Base-by-base conservation (phyloP, 345 rosid genomes). In the Acer negundo region DNA sequence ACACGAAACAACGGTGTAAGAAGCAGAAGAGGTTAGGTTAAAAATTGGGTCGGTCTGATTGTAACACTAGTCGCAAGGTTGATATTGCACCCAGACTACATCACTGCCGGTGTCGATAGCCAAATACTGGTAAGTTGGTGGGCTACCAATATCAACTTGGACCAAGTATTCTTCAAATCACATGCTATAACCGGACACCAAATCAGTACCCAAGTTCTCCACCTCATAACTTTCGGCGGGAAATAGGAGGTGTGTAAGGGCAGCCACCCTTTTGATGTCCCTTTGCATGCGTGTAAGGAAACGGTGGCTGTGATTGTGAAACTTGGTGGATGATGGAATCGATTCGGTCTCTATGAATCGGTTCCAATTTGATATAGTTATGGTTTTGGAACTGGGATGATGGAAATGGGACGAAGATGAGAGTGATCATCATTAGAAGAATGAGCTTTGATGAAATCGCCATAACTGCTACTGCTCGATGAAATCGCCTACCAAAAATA, bases 81-180 rank as follows among this genome's bases (percentile, higher is more conserved):
- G n/a, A n/a, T n/a, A n/a, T 72, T 96, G 99, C 62, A 96, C 97
- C 99, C 99, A 96, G 40, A 96, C 95, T 66, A 96, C 92, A 73
- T 96, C 99, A 47, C 97, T 94, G 0, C 99, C 99, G 15, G 99
- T 89, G 74, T 96, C 99, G 65, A 94, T 84, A 3, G 92, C 99
- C 91, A 96, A 86, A 82, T 91, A 92, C 69, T 96, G 98, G 75
- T 86, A 89, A 74, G 88, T 87, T 0, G 97, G 89, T 0, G 99
- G 99, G 72, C 95, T 91, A 1, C 99, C 99, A 7, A 96, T 92
- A 26, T 98, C 99, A 13, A 96, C 86, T 74, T 98, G 79, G 0
- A 96, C 94, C 46, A 96, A 94, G 72, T 94, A 96, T 69, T 96
- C 98, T 0, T 97, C 98, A 6, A 98, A 94, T 0, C 99, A 98